Percentiles rank a stretch among this genome's conserved stretches.
phyloP scores from a whole-genome alignment of 192 early-diverging fungal genomes.

The Entomortierella chlamydospora region DNA sequence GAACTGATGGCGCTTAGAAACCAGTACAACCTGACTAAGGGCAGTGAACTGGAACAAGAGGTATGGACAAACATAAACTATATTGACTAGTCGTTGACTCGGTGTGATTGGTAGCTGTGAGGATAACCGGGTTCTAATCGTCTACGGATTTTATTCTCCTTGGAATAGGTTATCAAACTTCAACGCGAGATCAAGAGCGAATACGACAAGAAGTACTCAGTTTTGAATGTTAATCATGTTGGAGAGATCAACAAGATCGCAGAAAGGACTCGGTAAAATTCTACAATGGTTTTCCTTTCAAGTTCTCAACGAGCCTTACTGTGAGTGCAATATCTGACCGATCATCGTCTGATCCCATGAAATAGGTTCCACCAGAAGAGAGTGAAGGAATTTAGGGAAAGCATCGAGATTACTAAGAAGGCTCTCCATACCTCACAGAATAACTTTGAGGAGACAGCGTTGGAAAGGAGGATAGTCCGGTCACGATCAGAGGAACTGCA shows the following conservation, averaged over 20 bases:
- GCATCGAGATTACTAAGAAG: slow-evolving; percentile 6
- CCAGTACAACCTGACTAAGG: slow-evolving; percentile 11
- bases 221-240: neutral
- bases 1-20: slow-evolving; percentile 26
- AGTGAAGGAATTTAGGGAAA: slow-evolving; percentile 2
- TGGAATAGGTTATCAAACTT: slow-evolving; percentile 4
- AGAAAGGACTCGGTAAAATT: slow-evolving; percentile 12
- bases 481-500: neutral
- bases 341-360: neutral
- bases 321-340: too few species aligned
- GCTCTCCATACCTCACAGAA: slow-evolving; percentile 12
- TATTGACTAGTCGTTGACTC: neutral
- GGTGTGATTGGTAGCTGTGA: neutral
- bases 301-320: too few species aligned
- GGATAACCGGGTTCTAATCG: neutral
- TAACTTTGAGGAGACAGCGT: slow-evolving; percentile 13
- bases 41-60: slow-evolving; percentile 29
- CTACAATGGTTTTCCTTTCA: too few species aligned
- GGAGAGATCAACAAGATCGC: slow-evolving; percentile 3
- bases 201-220: neutral
- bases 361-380: slow-evolving; percentile 20
- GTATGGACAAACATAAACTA: too few species aligned
- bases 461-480: slow-evolving; percentile 3
- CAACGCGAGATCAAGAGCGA: slow-evolving; percentile 10
- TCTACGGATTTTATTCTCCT: neutral